Conservation (phyloP, 2,329 filamentous ascomycete species). For the Aspergillus piperis region DNA sequence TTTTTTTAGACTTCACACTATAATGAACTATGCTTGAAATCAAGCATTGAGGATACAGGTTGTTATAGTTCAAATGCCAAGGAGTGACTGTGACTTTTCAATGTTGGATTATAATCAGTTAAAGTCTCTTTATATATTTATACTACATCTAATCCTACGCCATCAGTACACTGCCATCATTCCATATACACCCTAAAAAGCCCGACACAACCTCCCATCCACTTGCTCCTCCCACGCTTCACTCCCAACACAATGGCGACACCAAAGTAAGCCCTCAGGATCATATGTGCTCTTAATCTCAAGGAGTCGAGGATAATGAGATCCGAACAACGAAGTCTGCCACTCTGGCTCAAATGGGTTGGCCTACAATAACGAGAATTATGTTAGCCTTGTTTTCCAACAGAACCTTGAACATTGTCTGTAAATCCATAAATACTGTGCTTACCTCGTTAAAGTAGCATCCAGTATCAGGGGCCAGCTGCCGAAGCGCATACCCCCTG, state of each 20-base stretch:
- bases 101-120: too few relatives aligned
- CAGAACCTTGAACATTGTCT: too few relatives aligned
- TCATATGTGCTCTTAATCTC: constrained; percentile 11
- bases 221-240: background rate
- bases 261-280: constrained; percentile 22
- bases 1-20: too few relatives aligned
- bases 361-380: constrained; percentile 10
- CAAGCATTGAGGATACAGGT: too few relatives aligned
- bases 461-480: constrained; percentile 27
- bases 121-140: too few relatives aligned
- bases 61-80: too few relatives aligned
- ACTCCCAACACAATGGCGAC: constrained; percentile 28
- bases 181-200: background rate
- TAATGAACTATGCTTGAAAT: too few relatives aligned
- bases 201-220: background rate
- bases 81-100: too few relatives aligned
- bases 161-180: too few relatives aligned
- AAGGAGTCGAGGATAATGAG: background rate
- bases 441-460: constrained; percentile 35
- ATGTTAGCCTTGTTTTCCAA: too few relatives aligned
- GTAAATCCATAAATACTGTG: too few relatives aligned
- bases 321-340: constrained; percentile 8
- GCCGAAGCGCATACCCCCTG: constrained; percentile 23
- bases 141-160: too few relatives aligned
- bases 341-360: constrained; percentile 14